Conservation (phyloP, 1,284 basidiomycete species). For the Butyriboletus appendiculatus region DNA sequence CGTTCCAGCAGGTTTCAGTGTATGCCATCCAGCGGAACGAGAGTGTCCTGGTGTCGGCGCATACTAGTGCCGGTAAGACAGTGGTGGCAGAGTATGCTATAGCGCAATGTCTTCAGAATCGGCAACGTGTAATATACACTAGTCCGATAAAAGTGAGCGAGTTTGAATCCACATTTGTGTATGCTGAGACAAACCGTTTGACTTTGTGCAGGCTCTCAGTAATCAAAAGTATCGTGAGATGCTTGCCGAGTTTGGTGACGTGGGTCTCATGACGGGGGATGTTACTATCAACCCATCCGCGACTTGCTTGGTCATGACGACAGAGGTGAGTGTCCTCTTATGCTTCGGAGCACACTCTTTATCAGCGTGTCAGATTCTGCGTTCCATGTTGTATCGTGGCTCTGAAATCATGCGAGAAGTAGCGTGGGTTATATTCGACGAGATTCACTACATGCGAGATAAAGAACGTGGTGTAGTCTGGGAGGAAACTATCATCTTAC, state of each 20-base stretch:
- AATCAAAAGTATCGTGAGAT: slow-evolving; percentile 99
- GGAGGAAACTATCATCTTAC: slow-evolving; percentile 94
- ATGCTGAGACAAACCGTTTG: slow-evolving; percentile 18
- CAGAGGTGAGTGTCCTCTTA: slow-evolving; percentile 67
- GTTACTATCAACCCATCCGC: slow-evolving; percentile 99
- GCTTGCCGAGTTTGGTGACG: slow-evolving; percentile 95
- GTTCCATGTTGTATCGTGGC: slow-evolving; percentile 98
- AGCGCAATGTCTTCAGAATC: slow-evolving; percentile 90
- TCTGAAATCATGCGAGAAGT: slow-evolving; percentile 99
- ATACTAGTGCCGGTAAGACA: slow-evolving; percentile 98
- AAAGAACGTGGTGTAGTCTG: slow-evolving; percentile 89
- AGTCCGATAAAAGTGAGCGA: slow-evolving; percentile 94
- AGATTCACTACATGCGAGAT: slow-evolving; percentile 99
- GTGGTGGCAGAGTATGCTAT: slow-evolving; percentile 99
- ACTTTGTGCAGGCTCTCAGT: slow-evolving; percentile 75
- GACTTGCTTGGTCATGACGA: slow-evolving; percentile 99
- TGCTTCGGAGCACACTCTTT: neutral
- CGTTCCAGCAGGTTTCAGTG: slow-evolving; percentile 95
- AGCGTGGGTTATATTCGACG: slow-evolving; percentile 99
- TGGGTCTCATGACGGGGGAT: slow-evolving; percentile 99
- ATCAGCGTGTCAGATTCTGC: slow-evolving; percentile 72
- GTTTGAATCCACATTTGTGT: slow-evolving; percentile 14
- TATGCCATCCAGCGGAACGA: slow-evolving; percentile 97
- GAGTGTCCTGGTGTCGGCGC: slow-evolving; percentile 97
- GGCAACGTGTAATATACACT: slow-evolving; percentile 98